Conservation (phyloP, 768 basidiomycete genomes). For the Leucosporidium yakuticum region DNA sequence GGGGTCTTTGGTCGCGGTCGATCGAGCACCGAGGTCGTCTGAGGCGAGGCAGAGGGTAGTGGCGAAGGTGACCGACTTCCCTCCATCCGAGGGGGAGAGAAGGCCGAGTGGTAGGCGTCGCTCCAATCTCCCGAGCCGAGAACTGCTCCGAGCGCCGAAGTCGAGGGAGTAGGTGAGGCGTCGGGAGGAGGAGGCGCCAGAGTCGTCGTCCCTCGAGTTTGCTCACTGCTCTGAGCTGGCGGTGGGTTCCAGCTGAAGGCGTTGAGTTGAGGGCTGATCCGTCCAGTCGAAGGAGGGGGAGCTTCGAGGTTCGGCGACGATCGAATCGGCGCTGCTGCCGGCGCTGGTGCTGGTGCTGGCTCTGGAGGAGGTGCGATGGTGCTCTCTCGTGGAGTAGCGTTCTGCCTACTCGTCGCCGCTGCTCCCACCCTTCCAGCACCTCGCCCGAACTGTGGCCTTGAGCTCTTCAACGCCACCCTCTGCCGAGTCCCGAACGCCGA, state of each 20-base stretch:
- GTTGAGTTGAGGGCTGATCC: too few relatives aligned
- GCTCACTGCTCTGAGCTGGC: too few relatives aligned
- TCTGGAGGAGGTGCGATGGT: neutral
- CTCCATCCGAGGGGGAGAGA: neutral
- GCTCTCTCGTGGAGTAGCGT: neutral
- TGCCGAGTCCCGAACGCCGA: constrained; percentile 22
- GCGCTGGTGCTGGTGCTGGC: neutral
- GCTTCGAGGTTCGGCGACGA: neutral
- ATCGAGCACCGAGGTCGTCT: constrained; percentile 9
- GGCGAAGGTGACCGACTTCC: neutral
- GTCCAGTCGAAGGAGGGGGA: neutral
- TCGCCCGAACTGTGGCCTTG: constrained; percentile 2
- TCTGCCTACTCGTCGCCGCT: too few relatives aligned
- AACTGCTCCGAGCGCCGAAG: neutral
- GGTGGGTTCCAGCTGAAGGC: too few relatives aligned
- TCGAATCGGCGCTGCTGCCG: neutral
- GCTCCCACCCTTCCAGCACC: neutral
- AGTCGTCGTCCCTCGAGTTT: neutral
- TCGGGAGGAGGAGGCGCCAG: neutral
- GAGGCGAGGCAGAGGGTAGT: neutral
- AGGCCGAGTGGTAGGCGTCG: too few relatives aligned
- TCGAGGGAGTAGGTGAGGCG: neutral
- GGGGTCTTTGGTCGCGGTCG: constrained; percentile 16
- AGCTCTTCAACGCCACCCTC: constrained; percentile 17
- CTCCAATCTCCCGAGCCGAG: too few relatives aligned